These are phyloP conservation scores for Durio zibethinus DNA, from an alignment of 345 rosid species.

Conservation along the genomic window DNA sequence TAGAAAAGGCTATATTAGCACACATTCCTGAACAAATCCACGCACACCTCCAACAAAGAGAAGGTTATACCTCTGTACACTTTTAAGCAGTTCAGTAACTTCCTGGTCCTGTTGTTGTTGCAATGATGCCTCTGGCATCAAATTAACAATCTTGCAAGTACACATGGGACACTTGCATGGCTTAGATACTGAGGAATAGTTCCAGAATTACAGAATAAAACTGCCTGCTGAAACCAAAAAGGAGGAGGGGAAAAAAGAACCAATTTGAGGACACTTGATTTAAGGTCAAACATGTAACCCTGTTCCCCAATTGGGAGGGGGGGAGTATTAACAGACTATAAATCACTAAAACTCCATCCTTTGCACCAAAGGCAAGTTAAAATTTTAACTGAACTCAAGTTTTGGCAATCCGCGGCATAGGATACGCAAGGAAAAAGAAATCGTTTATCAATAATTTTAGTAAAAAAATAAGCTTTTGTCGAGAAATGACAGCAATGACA, in stretches of 20 bases:
- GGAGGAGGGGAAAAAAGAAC: not conserved
- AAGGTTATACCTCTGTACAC: conserved; percentile 64
- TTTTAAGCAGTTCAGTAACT: conserved; percentile 50
- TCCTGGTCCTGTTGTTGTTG: conserved; percentile 40
- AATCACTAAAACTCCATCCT: not conserved
- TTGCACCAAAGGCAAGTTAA: not conserved
- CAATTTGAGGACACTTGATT: not conserved
- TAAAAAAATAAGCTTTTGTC: not conserved
- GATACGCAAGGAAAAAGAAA: not conserved
- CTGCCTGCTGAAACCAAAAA: conserved; percentile 40
- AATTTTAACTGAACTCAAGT: not conserved
- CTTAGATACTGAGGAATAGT: conserved; percentile 61
- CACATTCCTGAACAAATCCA: conserved; percentile 59
- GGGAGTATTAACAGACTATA: not conserved
- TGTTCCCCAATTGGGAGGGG: not conserved
- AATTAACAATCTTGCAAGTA: conserved; percentile 45
- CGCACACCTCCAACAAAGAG: conserved; percentile 66
- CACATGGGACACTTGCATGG: conserved; percentile 97
- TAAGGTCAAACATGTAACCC: not conserved
- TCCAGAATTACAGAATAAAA: conserved; percentile 90
- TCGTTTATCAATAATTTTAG: not conserved
- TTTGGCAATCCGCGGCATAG: not conserved
- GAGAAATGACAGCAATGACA: not conserved
- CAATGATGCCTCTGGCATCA: conserved; percentile 57
- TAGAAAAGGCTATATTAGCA: not conserved